Conservation (phyloP, 805 yeast species). For the Candida quercuum region DNA sequence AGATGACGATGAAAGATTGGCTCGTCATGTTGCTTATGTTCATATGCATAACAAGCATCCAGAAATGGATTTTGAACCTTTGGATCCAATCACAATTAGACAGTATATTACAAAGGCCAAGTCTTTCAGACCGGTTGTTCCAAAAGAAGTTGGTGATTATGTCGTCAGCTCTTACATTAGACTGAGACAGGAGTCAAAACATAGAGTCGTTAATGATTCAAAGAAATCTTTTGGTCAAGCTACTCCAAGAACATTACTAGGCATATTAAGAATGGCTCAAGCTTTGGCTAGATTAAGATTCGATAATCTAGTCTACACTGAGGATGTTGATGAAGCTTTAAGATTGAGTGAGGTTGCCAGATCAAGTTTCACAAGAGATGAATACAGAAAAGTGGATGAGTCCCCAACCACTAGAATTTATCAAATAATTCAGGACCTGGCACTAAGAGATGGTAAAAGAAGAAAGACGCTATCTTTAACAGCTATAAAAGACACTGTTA, state of each 20-base stretch:
- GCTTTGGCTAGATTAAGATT: conserved; percentile 90
- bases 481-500: conserved; percentile 53
- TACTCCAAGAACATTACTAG: conserved; percentile 92
- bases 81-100: conserved; percentile 75
- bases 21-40: conserved; percentile 91
- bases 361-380: conserved; percentile 57
- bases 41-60: conserved; percentile 94
- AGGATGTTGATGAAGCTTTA: conserved; percentile 94
- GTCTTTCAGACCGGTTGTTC: conserved; percentile 77
- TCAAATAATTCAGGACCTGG: conserved; percentile 60
- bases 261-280: conserved; percentile 87
- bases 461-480: conserved; percentile 35
- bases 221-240: conserved; percentile 81
- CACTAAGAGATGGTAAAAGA: conserved; percentile 32
- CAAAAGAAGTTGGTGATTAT: conserved; percentile 78
- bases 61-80: conserved; percentile 62
- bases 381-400: conserved; percentile 51
- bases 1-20: conserved; percentile 79
- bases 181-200: conserved; percentile 86
- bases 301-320: conserved; percentile 58
- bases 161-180: conserved; percentile 83
- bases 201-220: conserved; percentile 59
- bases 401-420: conserved; percentile 65
- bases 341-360: conserved; percentile 85
- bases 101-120: conserved; percentile 87